Conservation (phyloP, 2,329 filamentous ascomycete species). For the Neonectria ditissima region DNA sequence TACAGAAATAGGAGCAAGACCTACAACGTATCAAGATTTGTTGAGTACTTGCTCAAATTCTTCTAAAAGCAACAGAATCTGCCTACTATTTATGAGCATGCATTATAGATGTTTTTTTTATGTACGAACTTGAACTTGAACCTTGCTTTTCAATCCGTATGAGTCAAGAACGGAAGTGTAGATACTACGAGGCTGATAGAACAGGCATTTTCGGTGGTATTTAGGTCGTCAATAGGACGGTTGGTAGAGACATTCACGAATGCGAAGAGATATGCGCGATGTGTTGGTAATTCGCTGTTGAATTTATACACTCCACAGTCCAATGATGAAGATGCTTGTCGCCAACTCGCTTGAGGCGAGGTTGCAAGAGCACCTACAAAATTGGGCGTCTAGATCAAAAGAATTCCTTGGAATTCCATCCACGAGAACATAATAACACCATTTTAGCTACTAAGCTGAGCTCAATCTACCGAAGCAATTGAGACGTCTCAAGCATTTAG, state of each 20-base stretch:
- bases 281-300: not conserved
- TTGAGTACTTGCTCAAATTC: too few species aligned
- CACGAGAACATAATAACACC: not conserved
- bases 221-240: too few species aligned
- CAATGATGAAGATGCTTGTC: not conserved
- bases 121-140: too few species aligned
- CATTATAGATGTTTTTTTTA: too few species aligned
- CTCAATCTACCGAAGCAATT: not conserved
- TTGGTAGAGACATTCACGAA: not conserved
- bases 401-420: not conserved
- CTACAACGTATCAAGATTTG: too few species aligned
- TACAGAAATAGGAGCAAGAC: too few species aligned
- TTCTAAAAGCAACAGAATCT: too few species aligned
- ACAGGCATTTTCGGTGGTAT: too few species aligned
- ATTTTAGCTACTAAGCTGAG: not conserved
- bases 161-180: too few species aligned
- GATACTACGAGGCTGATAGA: too few species aligned
- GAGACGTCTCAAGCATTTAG: conserved; percentile 25
- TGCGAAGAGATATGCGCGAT: not conserved
- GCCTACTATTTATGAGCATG: too few species aligned
- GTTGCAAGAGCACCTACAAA: not conserved
- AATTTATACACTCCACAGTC: not conserved
- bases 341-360: not conserved
- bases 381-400: not conserved
- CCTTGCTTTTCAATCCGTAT: too few species aligned